Conservation (phyloP, 2,329 filamentous ascomycete species). For the Apiospora phragmitis region DNA sequence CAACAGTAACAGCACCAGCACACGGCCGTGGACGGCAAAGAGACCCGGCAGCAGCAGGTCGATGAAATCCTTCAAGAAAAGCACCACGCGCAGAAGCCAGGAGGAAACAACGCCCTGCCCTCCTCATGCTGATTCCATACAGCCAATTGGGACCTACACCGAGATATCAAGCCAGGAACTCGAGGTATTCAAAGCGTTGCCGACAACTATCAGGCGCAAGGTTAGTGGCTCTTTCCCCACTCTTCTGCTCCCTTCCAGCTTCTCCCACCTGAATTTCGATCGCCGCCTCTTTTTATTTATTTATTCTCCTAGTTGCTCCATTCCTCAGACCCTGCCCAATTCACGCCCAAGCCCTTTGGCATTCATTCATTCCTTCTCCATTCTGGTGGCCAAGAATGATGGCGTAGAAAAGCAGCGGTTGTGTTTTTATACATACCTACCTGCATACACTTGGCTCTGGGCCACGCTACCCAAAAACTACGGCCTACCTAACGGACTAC, state of each 20-base stretch:
- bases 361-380: background rate
- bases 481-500: background rate
- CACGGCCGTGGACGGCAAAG: slow-evolving; percentile 5
- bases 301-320: slow-evolving; percentile 11
- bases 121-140: background rate
- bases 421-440: background rate
- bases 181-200: slow-evolving; percentile 52
- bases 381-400: background rate
- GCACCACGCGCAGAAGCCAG: background rate
- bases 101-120: background rate
- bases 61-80: slow-evolving; percentile 15
- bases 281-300: background rate
- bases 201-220: slow-evolving; percentile 51
- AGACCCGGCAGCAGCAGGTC: slow-evolving; percentile 12
- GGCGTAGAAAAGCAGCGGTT: background rate
- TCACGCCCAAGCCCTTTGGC: background rate
- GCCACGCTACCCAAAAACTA: background rate
- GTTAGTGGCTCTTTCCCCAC: slow-evolving; percentile 32
- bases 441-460: background rate
- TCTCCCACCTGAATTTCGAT: background rate
- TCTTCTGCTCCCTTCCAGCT: background rate
- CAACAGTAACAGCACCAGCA: background rate
- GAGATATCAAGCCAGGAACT: slow-evolving; percentile 37
- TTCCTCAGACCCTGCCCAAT: background rate
- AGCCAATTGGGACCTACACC: slow-evolving; percentile 14